These are phyloP conservation scores for Trichosporon sp. DNA, from an alignment of 1,284 basidiomycete species.

Conservation along the genomic window DNA sequence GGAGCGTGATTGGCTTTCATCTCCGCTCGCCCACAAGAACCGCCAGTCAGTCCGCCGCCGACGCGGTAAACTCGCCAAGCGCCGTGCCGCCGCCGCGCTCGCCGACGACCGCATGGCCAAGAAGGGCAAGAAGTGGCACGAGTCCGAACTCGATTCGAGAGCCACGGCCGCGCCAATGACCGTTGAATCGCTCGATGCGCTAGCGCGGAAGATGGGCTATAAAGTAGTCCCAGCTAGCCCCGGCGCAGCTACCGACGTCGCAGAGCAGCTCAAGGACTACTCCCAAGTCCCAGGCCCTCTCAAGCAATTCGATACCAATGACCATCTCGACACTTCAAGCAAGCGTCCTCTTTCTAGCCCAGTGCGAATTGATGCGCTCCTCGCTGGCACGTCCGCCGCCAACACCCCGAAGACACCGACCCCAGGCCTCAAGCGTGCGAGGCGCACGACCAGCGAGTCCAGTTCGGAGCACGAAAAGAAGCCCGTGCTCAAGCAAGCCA, in stretches of 20 bases:
- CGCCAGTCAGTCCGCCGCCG: not conserved
- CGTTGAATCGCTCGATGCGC: not conserved
- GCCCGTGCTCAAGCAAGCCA: not conserved
- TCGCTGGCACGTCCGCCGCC: not conserved
- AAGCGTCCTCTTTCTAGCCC: not conserved
- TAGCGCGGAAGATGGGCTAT: constrained; percentile 1
- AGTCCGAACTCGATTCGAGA: not conserved
- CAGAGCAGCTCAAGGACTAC: not conserved
- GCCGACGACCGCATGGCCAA: not conserved
- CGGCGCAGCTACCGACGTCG: not conserved
- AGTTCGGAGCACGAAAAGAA: not conserved
- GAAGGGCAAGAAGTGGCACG: constrained; percentile 2
- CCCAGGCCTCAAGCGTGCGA: not conserved
- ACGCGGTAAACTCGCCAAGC: not conserved
- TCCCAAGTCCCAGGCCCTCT: not conserved
- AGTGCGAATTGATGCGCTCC: not conserved
- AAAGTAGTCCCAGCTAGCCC: not conserved
- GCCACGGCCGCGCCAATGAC: not conserved
- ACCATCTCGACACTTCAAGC: not conserved
- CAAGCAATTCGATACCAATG: not conserved
- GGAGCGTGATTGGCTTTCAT: not conserved
- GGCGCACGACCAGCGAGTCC: not conserved
- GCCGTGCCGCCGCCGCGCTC: not conserved
- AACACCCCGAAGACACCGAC: not conserved
- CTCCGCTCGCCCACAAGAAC: constrained; percentile 5